These are phyloP conservation scores for Suillus variegatus DNA, from an alignment of 768 basidiomycete species.

Conservation along the genomic window DNA sequence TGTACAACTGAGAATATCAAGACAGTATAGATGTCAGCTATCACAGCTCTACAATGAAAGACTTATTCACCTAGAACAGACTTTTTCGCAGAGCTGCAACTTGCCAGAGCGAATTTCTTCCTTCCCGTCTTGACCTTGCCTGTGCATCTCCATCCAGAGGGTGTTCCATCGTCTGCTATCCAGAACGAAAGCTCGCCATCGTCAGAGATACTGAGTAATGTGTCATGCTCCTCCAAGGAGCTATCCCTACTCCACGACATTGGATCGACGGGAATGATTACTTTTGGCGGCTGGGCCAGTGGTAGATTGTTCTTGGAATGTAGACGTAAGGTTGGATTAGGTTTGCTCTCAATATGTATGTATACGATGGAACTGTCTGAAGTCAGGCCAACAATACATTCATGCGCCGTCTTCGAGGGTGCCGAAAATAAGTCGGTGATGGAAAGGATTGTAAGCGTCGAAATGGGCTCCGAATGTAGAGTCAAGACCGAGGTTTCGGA, in stretches of 20 bases:
- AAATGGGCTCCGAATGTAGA: constrained; percentile 51
- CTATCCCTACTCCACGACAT: constrained; percentile 74
- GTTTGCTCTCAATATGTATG: constrained; percentile 43
- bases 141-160: constrained; percentile 60
- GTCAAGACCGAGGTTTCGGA: constrained; percentile 47
- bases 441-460: constrained; percentile 46
- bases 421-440: constrained; percentile 67
- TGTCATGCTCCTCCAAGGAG: constrained; percentile 60
- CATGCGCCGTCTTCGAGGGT: constrained; percentile 51
- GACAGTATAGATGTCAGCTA: constrained; percentile 12
- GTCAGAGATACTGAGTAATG: constrained; percentile 75
- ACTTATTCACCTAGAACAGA: constrained; percentile 73
- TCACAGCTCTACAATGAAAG: constrained; percentile 2
- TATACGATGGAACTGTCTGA: constrained; percentile 59
- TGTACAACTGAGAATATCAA: constrained; percentile 54
- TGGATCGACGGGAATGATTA: constrained; percentile 81
- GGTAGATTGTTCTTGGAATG: constrained; percentile 56
- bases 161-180: constrained; percentile 54
- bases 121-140: constrained; percentile 75
- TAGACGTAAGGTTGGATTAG: constrained; percentile 42
- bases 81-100: constrained; percentile 91
- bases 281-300: constrained; percentile 42
- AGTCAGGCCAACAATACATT: constrained; percentile 69
- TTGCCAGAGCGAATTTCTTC: constrained; percentile 63
- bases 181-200: constrained; percentile 87